Evolutionary conservation across 2,329 filamentous ascomycete genomes (phyloP).

Genomic region (Fusarium denticulatum): DNA sequence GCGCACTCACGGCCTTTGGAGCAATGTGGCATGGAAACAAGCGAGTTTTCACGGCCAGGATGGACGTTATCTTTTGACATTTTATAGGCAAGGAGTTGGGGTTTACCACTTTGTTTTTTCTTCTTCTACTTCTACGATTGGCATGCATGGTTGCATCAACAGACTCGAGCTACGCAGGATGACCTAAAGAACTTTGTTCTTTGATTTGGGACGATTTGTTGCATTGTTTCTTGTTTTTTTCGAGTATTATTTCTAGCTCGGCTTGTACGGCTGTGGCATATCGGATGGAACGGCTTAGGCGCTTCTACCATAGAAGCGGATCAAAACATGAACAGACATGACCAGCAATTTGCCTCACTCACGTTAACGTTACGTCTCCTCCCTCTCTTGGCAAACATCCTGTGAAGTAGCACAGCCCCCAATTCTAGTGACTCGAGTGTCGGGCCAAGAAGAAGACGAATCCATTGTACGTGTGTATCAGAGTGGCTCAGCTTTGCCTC

Average conservation of each 20-base stretch:
- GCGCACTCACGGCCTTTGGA: conserved; percentile 34
- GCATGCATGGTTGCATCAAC: conserved; percentile 37
- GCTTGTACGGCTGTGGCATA: conserved; percentile 13
- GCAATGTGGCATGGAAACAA: conserved; percentile 28
- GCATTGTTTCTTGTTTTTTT: conserved; percentile 27
- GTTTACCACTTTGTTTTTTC: conserved; percentile 19
- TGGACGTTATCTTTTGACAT: conserved; percentile 28
- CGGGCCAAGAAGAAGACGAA: conserved; percentile 3
- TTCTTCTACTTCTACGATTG: conserved; percentile 22
- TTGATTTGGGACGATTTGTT: conserved; percentile 26
- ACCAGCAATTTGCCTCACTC: conserved; percentile 32
- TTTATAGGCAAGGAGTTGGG: conserved; percentile 39
- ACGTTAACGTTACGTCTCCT: conserved; percentile 3
- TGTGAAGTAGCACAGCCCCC: conserved; percentile 21
- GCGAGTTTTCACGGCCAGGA: conserved; percentile 15
- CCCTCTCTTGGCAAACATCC: conserved; percentile 13
- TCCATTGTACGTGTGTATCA: conserved; percentile 16
- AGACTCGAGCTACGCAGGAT: conserved; percentile 28
- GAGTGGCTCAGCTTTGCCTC: conserved; percentile 30
- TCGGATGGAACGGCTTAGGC: conserved; percentile 25
- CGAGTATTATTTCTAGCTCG: background rate
- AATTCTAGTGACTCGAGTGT: conserved; percentile 1
- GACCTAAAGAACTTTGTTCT: conserved; percentile 19
- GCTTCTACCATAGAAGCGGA: conserved; percentile 28
- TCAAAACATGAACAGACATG: conserved; percentile 33